These are phyloP conservation scores for Boletus edulis DNA, from an alignment of 768 basidiomycete genomes.

Conservation along the genomic window DNA sequence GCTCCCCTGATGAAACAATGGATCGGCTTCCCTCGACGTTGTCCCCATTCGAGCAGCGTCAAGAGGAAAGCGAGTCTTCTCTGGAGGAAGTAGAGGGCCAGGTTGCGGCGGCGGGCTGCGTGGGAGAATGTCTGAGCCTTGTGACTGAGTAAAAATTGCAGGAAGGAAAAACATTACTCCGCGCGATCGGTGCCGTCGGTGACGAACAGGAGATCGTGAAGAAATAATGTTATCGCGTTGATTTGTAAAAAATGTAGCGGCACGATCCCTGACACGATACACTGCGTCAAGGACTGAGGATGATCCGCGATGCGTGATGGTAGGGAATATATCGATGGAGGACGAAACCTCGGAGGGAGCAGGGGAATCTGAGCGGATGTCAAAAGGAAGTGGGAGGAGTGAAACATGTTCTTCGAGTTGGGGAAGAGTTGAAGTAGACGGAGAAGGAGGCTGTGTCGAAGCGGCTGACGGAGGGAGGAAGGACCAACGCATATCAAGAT, in stretches of 20 bases:
- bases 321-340: constrained; percentile 40
- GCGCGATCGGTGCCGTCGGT: constrained; percentile 47
- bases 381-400: constrained; percentile 64
- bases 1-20: constrained; percentile 24
- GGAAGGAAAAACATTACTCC: constrained; percentile 81
- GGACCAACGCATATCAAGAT: constrained; percentile 63
- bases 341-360: constrained; percentile 47
- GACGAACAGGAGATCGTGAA: constrained; percentile 48
- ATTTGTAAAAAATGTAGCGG: constrained; percentile 43
- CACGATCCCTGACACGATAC: constrained; percentile 55
- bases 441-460: constrained; percentile 43
- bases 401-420: constrained; percentile 49
- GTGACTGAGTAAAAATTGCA: constrained; percentile 63
- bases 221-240: constrained; percentile 34
- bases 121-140: constrained; percentile 28
- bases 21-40: constrained; percentile 19
- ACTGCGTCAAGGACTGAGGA: constrained; percentile 51
- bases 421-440: constrained; percentile 47
- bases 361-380: constrained; percentile 56
- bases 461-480: constrained; percentile 42
- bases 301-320: constrained; percentile 36
- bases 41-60: constrained; percentile 35
- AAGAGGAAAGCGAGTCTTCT: constrained; percentile 43
- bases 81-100: constrained; percentile 33
- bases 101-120: constrained; percentile 33